A percentile compares a stretch with the other conserved stretches of the same genome.
Conservation (phyloP, 306 rosid species). For the Spatholobus suberectus region DNA sequence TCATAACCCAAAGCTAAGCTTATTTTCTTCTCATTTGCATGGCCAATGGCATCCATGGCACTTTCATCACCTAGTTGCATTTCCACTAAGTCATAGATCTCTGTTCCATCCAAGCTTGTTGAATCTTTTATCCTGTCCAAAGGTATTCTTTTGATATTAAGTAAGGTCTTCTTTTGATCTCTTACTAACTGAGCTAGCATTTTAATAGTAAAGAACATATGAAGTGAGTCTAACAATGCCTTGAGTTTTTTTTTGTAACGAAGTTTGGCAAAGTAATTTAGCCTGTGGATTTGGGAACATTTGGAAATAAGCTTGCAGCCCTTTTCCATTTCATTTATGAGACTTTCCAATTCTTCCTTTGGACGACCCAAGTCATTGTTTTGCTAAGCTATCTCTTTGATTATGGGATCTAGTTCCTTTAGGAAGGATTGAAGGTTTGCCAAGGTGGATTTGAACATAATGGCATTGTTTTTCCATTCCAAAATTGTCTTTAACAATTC, state of each 20-base stretch:
- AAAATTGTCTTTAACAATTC: conserved; percentile 4
- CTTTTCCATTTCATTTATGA: neutral
- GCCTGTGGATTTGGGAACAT: neutral
- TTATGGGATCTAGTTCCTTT: neutral
- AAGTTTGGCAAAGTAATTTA: neutral
- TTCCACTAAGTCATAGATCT: too few species aligned
- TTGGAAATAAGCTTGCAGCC: neutral
- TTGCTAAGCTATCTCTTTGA: too few species aligned
- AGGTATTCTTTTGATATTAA: too few species aligned
- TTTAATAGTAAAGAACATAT: too few species aligned
- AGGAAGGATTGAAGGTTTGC: neutral
- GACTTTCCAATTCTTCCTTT: neutral
- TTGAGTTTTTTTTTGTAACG: neutral
- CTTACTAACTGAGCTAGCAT: too few species aligned
- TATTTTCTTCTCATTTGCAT: too few species aligned
- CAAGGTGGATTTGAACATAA: neutral
- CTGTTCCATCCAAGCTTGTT: too few species aligned
- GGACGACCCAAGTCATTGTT: neutral
- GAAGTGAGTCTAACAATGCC: neutral
- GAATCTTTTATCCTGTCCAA: too few species aligned
- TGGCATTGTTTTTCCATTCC: neutral
- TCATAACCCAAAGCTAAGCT: too few species aligned
- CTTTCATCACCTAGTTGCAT: too few species aligned
- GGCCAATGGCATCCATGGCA: too few species aligned
- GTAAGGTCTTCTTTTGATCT: too few species aligned